These are phyloP conservation scores for Hypomontagnella monticulosa DNA, from an alignment of 495 filamentous ascomycete species.

Conservation along the genomic window DNA sequence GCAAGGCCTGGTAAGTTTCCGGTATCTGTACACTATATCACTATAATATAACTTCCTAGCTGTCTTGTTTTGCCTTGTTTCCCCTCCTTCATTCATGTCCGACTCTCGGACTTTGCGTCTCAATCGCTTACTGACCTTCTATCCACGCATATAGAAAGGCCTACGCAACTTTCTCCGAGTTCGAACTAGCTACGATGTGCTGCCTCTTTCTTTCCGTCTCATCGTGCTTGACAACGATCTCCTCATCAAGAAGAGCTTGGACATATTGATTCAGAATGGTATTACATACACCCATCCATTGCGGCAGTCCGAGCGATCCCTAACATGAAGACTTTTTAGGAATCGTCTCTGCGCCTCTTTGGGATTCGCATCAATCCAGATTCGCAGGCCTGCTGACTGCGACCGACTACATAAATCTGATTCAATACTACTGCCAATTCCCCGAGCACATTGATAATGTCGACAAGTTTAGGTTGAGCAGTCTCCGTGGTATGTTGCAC, in stretches of 20 bases:
- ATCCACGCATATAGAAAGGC: constrained; percentile 67
- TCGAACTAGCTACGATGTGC: constrained; percentile 96
- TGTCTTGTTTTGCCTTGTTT: not conserved
- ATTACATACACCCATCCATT: constrained; percentile 32
- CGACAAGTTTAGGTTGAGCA: constrained; percentile 94
- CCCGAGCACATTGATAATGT: constrained; percentile 87
- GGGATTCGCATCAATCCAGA: constrained; percentile 93
- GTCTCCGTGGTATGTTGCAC: constrained; percentile 76
- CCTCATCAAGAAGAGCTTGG: constrained; percentile 95
- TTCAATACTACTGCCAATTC: constrained; percentile 99
- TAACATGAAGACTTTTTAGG: constrained; percentile 62
- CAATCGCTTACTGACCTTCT: constrained; percentile 16
- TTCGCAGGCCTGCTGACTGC: constrained; percentile 96
- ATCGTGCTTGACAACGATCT: constrained; percentile 95
- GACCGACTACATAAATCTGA: constrained; percentile 98
- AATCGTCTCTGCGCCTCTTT: constrained; percentile 97
- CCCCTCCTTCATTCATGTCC: constrained; percentile 8
- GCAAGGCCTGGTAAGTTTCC: constrained; percentile 81
- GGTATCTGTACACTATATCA: not conserved
- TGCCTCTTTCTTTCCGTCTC: constrained; percentile 96
- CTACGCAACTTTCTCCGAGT: constrained; percentile 97
- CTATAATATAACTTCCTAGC: not conserved
- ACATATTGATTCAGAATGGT: constrained; percentile 98
- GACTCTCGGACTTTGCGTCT: constrained; percentile 10
- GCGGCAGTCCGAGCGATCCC: constrained; percentile 3